phyloP scores from a whole-genome alignment of 2,329 filamentous ascomycete genomes.

The Zalaria sp. region DNA sequence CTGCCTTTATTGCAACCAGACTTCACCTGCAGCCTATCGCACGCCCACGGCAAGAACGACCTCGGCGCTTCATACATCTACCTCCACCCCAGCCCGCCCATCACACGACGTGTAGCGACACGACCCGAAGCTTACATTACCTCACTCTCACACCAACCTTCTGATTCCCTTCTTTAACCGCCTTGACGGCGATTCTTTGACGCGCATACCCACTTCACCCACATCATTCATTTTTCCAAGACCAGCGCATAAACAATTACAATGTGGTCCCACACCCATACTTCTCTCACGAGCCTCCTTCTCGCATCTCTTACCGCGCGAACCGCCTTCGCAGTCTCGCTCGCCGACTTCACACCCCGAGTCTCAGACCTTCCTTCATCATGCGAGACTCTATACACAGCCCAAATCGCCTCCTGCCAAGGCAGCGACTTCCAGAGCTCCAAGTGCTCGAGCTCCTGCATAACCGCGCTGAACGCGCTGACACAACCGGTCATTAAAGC shows the following conservation, averaged over 20 bases:
- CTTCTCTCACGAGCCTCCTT: neutral
- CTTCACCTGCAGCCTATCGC: too few species aligned
- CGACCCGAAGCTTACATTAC: too few species aligned
- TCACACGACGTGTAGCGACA: too few species aligned
- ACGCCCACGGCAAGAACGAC: too few species aligned
- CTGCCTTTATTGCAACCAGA: too few species aligned
- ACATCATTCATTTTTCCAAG: neutral
- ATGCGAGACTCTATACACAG: slow-evolving; percentile 27
- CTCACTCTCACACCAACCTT: too few species aligned
- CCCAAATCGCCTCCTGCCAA: slow-evolving; percentile 24
- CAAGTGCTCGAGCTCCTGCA: slow-evolving; percentile 22
- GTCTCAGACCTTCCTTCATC: slow-evolving; percentile 22
- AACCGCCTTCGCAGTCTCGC: slow-evolving; percentile 21
- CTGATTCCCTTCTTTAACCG: neutral
- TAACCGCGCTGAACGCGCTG: slow-evolving; percentile 25
- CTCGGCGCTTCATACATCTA: too few species aligned
- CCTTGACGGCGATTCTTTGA: neutral
- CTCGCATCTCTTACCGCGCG: neutral
- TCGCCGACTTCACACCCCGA: slow-evolving; percentile 30
- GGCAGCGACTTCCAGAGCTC: slow-evolving; percentile 22
- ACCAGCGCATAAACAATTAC: neutral
- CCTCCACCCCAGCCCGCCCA: too few species aligned
- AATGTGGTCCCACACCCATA: neutral
- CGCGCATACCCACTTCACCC: neutral
- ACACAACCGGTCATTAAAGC: slow-evolving; percentile 16